Conservation (phyloP, 768 basidiomycete species). For the Xerocomellus dryophilus region DNA sequence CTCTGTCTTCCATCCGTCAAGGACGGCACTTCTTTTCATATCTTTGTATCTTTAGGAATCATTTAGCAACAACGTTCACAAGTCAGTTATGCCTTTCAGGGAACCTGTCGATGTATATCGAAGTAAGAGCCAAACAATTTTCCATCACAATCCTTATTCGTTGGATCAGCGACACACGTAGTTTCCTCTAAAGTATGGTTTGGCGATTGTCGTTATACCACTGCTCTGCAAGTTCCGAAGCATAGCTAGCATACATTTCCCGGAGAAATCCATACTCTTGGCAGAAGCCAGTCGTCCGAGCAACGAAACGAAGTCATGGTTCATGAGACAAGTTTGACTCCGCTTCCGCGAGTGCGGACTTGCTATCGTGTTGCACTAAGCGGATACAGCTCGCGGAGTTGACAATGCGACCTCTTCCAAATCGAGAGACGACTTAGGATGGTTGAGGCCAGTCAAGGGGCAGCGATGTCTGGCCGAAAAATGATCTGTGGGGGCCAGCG, state of each 20-base stretch:
- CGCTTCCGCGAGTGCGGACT: conserved; percentile 33
- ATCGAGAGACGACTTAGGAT: conserved; percentile 26
- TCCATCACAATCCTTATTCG: not conserved
- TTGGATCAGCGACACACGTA: not conserved
- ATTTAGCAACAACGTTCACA: not conserved
- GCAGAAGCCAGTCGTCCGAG: not conserved
- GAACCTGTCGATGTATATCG: not conserved
- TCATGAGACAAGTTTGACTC: conserved; percentile 15
- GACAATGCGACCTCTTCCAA: conserved; percentile 22
- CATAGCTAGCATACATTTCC: not conserved
- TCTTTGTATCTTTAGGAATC: not conserved
- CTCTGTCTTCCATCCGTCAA: not conserved
- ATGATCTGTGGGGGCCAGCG: not conserved
- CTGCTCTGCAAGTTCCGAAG: not conserved
- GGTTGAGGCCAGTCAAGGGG: not conserved
- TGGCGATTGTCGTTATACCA: not conserved
- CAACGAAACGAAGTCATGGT: not conserved
- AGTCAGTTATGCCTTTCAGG: not conserved
- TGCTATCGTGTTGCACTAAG: conserved; percentile 13
- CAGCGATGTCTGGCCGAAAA: not conserved
- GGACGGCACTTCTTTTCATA: not conserved
- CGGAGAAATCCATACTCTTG: not conserved
- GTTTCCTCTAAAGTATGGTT: not conserved
- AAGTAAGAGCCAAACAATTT: not conserved
- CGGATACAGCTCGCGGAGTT: conserved; percentile 34